Conservation (phyloP, 2,329 filamentous ascomycete genomes). For the Alternaria atra region DNA sequence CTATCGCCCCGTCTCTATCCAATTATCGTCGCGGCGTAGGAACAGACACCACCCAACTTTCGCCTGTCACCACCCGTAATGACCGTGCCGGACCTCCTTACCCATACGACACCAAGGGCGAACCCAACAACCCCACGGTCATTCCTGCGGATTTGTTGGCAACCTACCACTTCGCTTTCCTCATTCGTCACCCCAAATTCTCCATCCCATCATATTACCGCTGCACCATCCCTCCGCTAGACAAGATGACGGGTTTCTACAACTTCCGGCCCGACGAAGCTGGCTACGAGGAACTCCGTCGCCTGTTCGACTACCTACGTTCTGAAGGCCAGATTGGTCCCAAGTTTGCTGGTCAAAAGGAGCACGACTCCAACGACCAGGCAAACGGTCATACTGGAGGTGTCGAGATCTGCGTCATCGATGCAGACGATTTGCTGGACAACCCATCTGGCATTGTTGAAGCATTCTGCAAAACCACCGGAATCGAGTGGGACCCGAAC, state of each 20-base stretch:
- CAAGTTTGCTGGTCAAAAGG: constrained; percentile 61
- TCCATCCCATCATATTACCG: constrained; percentile 94
- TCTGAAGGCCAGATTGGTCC: constrained; percentile 75
- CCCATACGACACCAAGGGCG: constrained; percentile 66
- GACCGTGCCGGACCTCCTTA: constrained; percentile 56
- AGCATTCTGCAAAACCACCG: constrained; percentile 83
- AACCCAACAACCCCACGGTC: constrained; percentile 83
- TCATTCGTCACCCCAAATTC: constrained; percentile 93
- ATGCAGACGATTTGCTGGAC: constrained; percentile 93
- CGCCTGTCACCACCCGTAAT: constrained; percentile 44
- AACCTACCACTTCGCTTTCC: constrained; percentile 91
- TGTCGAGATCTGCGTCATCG: constrained; percentile 82
- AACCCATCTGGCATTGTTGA: constrained; percentile 78
- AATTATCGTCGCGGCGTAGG: constrained; percentile 68
- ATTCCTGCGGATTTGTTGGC: constrained; percentile 77
- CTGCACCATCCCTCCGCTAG: constrained; percentile 88
- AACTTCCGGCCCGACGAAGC: constrained; percentile 88
- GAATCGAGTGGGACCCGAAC: constrained; percentile 74
- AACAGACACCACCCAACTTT: constrained; percentile 54
- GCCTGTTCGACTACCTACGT: constrained; percentile 85
- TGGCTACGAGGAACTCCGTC: constrained; percentile 87
- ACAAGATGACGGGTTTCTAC: constrained; percentile 82
- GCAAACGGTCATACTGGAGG: constrained; percentile 47
- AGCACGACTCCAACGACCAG: constrained; percentile 46
- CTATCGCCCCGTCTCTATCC: constrained; percentile 79